A percentile compares a stretch with the other conserved stretches of the same genome.
phyloP scores from a whole-genome alignment of 1,284 basidiomycete genomes.

The Sporisorium graminicola region DNA sequence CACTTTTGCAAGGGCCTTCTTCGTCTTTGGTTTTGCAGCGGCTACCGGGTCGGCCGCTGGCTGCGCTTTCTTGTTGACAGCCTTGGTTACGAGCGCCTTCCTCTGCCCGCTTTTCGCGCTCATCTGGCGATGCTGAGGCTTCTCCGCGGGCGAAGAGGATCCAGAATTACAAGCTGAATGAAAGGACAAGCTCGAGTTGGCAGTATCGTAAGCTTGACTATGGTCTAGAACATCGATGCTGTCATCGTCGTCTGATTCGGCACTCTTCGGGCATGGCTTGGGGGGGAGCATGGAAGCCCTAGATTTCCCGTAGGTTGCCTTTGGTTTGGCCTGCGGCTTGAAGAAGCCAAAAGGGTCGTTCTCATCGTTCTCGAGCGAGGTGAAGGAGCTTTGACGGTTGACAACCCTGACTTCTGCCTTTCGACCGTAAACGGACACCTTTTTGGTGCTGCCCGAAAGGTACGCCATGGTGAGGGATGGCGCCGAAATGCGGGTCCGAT shows the following conservation, averaged over 20 bases:
- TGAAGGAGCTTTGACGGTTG: constrained; percentile 35
- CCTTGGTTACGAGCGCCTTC: constrained; percentile 4
- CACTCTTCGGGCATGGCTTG: neutral
- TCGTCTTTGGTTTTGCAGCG: neutral
- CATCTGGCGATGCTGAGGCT: neutral
- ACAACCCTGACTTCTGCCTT: constrained; percentile 35
- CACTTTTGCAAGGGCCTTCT: neutral
- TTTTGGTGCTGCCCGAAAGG: constrained; percentile 42
- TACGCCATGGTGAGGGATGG: constrained; percentile 22
- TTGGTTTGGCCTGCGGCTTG: constrained; percentile 24
- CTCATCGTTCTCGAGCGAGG: constrained; percentile 28
- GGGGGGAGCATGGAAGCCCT: constrained; percentile 21
- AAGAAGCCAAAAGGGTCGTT: constrained; percentile 52
- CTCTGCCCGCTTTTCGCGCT: neutral
- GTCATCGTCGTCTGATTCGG: neutral
- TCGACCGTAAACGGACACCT: constrained; percentile 50
- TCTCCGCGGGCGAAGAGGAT: neutral
- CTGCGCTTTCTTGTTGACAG: neutral
- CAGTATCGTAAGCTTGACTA: constrained; percentile 26
- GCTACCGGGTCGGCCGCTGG: neutral
- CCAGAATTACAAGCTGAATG: constrained; percentile 19
- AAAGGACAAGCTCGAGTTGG: constrained; percentile 35
- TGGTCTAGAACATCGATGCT: constrained; percentile 4
- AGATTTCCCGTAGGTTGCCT: constrained; percentile 25
- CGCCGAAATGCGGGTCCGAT: neutral